Evolutionary conservation across 2,329 filamentous ascomycete genomes (phyloP).

Genomic region (Pseudogymnoascus verrucosus): DNA sequence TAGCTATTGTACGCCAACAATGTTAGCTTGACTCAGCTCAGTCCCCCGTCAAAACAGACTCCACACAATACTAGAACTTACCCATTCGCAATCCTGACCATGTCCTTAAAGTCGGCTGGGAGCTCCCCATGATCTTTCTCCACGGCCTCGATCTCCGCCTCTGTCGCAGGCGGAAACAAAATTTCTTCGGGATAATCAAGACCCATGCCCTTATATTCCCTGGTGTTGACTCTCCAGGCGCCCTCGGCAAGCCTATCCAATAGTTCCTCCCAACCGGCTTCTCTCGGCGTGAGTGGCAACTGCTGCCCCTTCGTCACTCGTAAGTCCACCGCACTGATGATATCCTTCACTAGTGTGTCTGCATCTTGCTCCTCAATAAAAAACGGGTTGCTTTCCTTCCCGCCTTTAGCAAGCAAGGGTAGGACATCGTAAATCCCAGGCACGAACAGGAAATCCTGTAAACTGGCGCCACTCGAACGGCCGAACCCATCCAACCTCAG

Average conservation of each 20-base stretch:
- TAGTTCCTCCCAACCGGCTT: conserved; percentile 14
- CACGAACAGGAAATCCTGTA: conserved; percentile 12
- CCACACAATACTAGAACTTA: conserved; percentile 9
- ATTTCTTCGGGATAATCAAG: conserved; percentile 10
- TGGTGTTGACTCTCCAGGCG: conserved; percentile 13
- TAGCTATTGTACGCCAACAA: conserved; percentile 8
- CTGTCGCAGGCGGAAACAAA: conserved; percentile 13
- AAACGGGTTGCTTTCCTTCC: conserved; percentile 13
- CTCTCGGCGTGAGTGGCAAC: conserved; percentile 10
- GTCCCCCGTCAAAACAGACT: background rate
- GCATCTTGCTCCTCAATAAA: conserved; percentile 13
- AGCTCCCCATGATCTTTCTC: conserved; percentile 12
- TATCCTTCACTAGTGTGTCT: conserved; percentile 7
- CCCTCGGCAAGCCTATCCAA: conserved; percentile 13
- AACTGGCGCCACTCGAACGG: background rate
- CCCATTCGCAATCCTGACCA: conserved; percentile 15
- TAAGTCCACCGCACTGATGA: conserved; percentile 9
- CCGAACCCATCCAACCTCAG: conserved; percentile 13
- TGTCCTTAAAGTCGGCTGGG: conserved; percentile 14
- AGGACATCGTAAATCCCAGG: conserved; percentile 17
- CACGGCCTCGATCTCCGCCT: conserved; percentile 12
- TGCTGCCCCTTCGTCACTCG: conserved; percentile 12
- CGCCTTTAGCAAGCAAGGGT: conserved; percentile 12
- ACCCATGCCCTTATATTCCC: conserved; percentile 10
- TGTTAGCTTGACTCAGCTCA: background rate